phyloP scores from a whole-genome alignment of 2,329 filamentous ascomycete species.

The Phialophora chinensis region DNA sequence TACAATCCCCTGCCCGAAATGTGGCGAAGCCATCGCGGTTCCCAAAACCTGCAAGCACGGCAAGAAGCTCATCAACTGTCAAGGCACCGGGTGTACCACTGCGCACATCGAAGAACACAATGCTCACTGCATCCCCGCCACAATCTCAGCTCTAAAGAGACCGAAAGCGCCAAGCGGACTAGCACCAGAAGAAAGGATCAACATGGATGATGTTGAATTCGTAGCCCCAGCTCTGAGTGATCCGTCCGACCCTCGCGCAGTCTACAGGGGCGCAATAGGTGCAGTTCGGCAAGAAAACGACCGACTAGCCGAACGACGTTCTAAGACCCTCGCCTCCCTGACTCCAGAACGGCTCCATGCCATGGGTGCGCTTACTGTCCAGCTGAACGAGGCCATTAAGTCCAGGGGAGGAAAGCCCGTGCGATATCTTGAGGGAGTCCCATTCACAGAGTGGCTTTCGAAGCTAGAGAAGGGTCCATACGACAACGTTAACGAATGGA shows the following conservation, averaged over 20 bases:
- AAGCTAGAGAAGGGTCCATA: conserved; percentile 4
- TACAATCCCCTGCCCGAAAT: conserved; percentile 22
- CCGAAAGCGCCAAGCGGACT: not conserved
- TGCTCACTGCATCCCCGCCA: conserved; percentile 5
- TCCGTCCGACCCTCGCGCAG: not conserved
- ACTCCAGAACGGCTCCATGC: conserved; percentile 2
- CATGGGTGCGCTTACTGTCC: conserved; percentile 1
- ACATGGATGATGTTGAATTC: not conserved
- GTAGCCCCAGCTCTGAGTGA: too few relatives aligned
- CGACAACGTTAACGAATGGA: conserved; percentile 3
- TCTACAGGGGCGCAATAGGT: not conserved
- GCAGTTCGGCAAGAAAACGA: not conserved
- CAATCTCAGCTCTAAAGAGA: not conserved
- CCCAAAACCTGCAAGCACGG: conserved; percentile 27
- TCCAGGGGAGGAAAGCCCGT: conserved; percentile 15
- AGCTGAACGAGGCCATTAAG: conserved; percentile 6
- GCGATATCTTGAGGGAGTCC: conserved; percentile 22
- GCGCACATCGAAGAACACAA: conserved; percentile 25
- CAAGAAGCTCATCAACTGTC: conserved; percentile 32
- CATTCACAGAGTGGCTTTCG: conserved; percentile 13
- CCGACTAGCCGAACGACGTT: not conserved
- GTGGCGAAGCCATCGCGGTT: conserved; percentile 20
- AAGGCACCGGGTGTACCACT: conserved; percentile 23
- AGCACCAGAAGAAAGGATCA: not conserved
- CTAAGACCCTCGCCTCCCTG: not conserved